Evolutionary conservation across 2,329 filamentous ascomycete genomes (phyloP).

Genomic region (Acrocalymma vagum): DNA sequence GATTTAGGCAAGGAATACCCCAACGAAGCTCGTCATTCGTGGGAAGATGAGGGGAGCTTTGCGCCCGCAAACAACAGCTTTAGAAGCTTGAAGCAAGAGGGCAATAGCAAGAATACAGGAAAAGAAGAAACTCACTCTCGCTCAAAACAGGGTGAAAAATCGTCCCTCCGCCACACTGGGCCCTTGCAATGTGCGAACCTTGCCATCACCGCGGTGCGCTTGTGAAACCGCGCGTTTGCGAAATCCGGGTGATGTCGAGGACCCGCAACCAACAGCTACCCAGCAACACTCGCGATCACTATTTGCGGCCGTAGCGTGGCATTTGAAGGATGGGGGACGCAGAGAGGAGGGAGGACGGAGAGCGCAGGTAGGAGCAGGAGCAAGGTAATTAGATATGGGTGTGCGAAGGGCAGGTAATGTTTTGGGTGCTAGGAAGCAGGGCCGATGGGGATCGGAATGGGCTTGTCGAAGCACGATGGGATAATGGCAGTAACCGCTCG

Average conservation of each 20-base stretch:
- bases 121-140: conserved; percentile 66
- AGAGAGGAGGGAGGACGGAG: conserved; percentile 9
- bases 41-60: neutral
- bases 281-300: conserved; percentile 29
- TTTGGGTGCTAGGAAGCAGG: too few species aligned
- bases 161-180: conserved; percentile 68
- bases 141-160: conserved; percentile 70
- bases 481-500: too few species aligned
- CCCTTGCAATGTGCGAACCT: conserved; percentile 67
- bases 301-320: conserved; percentile 20
- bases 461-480: too few species aligned
- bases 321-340: conserved; percentile 16
- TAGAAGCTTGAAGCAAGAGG: too few species aligned
- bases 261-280: conserved; percentile 19
- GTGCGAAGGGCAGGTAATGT: too few species aligned
- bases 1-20: too few species aligned
- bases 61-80: too few species aligned
- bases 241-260: conserved; percentile 19
- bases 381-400: too few species aligned
- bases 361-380: too few species aligned
- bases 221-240: conserved; percentile 6
- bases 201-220: conserved; percentile 15
- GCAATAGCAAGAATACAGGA: neutral
- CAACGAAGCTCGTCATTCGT: too few species aligned
- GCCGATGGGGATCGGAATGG: too few species aligned